phyloP scores from a whole-genome alignment of 2,329 filamentous ascomycete genomes.

The Clonostachys chloroleuca region DNA sequence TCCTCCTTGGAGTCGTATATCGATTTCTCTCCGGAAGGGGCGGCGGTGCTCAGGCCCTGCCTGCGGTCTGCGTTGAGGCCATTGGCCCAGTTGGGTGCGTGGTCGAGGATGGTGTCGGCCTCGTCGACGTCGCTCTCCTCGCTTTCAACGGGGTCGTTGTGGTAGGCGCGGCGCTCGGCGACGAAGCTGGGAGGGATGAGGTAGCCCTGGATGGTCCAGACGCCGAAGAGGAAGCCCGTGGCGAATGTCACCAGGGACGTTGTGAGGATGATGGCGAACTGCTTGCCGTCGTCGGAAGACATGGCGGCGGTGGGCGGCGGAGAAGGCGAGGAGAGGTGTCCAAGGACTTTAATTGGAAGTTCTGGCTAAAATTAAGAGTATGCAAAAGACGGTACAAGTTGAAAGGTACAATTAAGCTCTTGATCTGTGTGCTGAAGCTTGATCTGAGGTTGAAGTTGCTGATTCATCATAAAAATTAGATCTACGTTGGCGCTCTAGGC shows the following conservation, averaged over 20 bases:
- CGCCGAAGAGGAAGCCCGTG: constrained; percentile 75
- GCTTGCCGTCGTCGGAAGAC: constrained; percentile 28
- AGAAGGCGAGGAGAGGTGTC: no score
- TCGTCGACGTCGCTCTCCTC: constrained; percentile 66
- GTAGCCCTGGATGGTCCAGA: constrained; percentile 64
- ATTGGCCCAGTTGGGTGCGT: constrained; percentile 65
- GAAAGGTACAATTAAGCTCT: no score
- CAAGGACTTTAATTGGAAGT: no score
- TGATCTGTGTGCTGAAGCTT: no score
- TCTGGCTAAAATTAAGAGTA: no score
- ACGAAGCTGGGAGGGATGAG: constrained; percentile 50
- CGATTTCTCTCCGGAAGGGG: constrained; percentile 29
- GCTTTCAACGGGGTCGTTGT: constrained; percentile 59
- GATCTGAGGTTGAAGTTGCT: no score
- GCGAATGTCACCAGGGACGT: constrained; percentile 72
- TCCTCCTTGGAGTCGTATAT: constrained; percentile 56
- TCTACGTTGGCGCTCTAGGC: no score
- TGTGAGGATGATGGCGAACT: constrained; percentile 60
- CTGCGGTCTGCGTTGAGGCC: constrained; percentile 52
- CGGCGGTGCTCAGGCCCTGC: constrained; percentile 44
- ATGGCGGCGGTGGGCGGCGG: no score
- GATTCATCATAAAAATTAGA: no score
- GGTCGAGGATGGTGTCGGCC: constrained; percentile 54
- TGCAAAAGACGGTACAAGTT: no score
- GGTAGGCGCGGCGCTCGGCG: constrained; percentile 51